Conservation (phyloP, 805 yeast species). For the Cyberlindnera meyerae region DNA sequence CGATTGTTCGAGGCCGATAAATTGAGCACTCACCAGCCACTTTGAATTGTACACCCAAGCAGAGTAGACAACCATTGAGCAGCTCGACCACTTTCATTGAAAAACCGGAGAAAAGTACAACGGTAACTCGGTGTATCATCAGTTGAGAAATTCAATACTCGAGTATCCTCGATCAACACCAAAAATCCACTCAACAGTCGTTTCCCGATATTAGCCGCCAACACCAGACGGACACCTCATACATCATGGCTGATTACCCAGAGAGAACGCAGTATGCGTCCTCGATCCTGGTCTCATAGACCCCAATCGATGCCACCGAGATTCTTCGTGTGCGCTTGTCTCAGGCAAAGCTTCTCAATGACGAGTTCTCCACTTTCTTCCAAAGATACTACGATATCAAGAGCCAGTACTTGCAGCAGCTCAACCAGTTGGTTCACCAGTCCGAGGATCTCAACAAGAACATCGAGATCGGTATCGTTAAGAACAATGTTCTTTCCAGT, state of each 20-base stretch:
- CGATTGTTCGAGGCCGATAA: no score
- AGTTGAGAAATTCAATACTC: no score
- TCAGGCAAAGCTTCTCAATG: slow-evolving; percentile 51
- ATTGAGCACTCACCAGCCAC: no score
- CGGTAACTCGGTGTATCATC: no score
- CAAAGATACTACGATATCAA: slow-evolving; percentile 34
- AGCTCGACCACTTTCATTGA: no score
- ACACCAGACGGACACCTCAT: not conserved
- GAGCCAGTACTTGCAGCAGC: slow-evolving; percentile 19
- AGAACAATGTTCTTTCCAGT: slow-evolving; percentile 36
- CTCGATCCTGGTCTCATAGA: slow-evolving; percentile 38
- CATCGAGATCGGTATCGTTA: slow-evolving; percentile 29
- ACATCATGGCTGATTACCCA: slow-evolving; percentile 5
- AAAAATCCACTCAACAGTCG: no score
- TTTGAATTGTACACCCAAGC: no score
- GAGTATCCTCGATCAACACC: no score
- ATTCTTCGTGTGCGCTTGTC: slow-evolving; percentile 51
- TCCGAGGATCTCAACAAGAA: slow-evolving; percentile 30
- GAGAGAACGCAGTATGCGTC: slow-evolving; percentile 35
- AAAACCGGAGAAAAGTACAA: no score
- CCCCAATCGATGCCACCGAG: slow-evolving; percentile 58
- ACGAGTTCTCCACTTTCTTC: slow-evolving; percentile 58
- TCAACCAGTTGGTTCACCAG: slow-evolving; percentile 18
- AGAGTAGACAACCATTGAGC: no score
- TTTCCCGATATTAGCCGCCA: not conserved